Evolutionary conservation across 1,139 yeast genomes (phyloP).

Genomic region (Waltiozyma sp.): DNA sequence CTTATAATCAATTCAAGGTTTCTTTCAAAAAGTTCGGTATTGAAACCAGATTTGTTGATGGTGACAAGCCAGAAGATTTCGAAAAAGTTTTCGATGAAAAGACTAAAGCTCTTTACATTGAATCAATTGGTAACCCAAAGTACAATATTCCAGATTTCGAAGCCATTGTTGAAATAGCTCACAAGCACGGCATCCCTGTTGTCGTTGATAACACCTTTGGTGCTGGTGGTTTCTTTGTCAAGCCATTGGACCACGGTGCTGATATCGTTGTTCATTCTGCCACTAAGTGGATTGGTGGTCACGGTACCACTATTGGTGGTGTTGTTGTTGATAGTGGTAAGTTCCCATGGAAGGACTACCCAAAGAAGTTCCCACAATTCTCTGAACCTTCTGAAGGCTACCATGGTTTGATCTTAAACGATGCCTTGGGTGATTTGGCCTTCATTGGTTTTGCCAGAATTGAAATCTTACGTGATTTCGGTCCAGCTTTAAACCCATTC

Average conservation of each 20-base stretch:
- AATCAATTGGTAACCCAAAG: constrained; percentile 89
- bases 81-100: constrained; percentile 65
- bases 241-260: constrained; percentile 83
- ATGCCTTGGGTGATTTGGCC: constrained; percentile 72
- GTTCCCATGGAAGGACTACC: constrained; percentile 83
- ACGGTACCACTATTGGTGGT: constrained; percentile 94
- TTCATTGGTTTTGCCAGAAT: constrained; percentile 73
- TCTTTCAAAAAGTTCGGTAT: constrained; percentile 84
- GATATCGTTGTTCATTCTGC: constrained; percentile 84
- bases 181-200: constrained; percentile 79
- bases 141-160: constrained; percentile 90
- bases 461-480: constrained; percentile 84
- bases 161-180: constrained; percentile 65
- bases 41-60: constrained; percentile 72
- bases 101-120: constrained; percentile 85
- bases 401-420: constrained; percentile 78
- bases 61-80: constrained; percentile 63
- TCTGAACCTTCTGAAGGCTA: constrained; percentile 86
- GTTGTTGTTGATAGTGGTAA: constrained; percentile 82
- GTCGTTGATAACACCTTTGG: constrained; percentile 97
- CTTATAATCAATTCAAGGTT: constrained; percentile 89
- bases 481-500: constrained; percentile 83
- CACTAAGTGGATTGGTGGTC: constrained; percentile 98
- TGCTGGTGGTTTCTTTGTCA: constrained; percentile 85
- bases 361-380: constrained; percentile 83